Conservation (phyloP, 129 eudicot genomes). For the Saussurea involucrata region DNA sequence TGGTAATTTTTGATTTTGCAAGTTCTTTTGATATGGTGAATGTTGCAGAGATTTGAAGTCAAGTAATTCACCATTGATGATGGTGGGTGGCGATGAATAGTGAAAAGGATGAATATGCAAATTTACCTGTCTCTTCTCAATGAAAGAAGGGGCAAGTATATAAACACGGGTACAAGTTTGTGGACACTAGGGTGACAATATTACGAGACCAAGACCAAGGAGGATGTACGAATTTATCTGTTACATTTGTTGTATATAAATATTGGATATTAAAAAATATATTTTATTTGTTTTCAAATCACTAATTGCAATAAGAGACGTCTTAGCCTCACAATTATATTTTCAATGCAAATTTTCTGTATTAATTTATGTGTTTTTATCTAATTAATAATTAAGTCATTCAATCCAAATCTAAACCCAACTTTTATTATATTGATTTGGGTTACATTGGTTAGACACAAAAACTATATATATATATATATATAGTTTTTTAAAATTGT, state of each 20-base stretch:
- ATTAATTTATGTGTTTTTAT: neutral
- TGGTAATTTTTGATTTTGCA: conserved; percentile 4
- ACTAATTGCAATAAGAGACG: neutral
- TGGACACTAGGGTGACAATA: neutral
- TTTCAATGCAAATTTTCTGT: neutral
- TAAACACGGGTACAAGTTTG: neutral
- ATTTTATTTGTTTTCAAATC: neutral
- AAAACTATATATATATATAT: too few species aligned
- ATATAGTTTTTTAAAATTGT: too few species aligned
- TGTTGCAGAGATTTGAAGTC: conserved; percentile 30
- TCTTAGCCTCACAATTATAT: too few species aligned
- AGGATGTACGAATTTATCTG: too few species aligned
- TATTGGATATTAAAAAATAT: too few species aligned
- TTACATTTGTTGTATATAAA: too few species aligned
- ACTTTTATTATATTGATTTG: neutral
- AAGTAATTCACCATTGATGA: conserved; percentile 33
- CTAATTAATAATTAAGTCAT: neutral
- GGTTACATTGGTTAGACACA: neutral
- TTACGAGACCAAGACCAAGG: too few species aligned
- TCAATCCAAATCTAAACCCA: too few species aligned
- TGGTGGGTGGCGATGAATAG: conserved; percentile 14
- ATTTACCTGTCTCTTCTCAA: neutral
- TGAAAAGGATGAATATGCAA: conserved; percentile 1
- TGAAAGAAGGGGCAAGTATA: neutral
- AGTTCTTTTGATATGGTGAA: neutral